A percentile compares a stretch with the other conserved stretches of the same genome.
phyloP scores from a whole-genome alignment of 2,329 filamentous ascomycete species.

The Colletotrichum sp. region DNA sequence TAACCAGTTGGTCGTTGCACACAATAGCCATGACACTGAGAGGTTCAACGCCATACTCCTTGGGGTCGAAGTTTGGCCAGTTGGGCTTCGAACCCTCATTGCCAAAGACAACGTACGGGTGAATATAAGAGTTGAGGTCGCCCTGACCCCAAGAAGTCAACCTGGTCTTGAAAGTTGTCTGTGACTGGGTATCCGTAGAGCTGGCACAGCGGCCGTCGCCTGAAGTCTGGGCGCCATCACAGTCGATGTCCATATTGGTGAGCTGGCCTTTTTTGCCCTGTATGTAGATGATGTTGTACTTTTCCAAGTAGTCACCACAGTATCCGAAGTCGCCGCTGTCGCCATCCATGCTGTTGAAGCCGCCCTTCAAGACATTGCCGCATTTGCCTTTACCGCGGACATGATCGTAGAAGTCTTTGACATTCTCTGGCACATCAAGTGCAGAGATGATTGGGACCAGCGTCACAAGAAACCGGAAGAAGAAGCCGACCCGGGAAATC shows the following conservation, averaged over 20 bases:
- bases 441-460: neutral
- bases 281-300: constrained; percentile 53
- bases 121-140: constrained; percentile 50
- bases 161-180: constrained; percentile 51
- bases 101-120: constrained; percentile 55
- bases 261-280: constrained; percentile 46
- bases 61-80: constrained; percentile 39
- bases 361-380: constrained; percentile 38
- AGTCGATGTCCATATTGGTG: constrained; percentile 64
- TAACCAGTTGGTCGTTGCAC: constrained; percentile 46
- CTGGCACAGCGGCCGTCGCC: constrained; percentile 50
- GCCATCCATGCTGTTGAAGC: constrained; percentile 44
- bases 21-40: constrained; percentile 56
- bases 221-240: constrained; percentile 54
- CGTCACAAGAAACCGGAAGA: neutral
- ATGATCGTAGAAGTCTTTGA: constrained; percentile 44
- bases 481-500: neutral
- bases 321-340: constrained; percentile 44
- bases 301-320: constrained; percentile 49
- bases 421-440: constrained; percentile 45
- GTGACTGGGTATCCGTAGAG: constrained; percentile 47
- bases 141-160: constrained; percentile 39
- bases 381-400: constrained; percentile 42
- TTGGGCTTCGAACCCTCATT: constrained; percentile 37
- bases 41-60: constrained; percentile 43